Evolutionary conservation across 768 basidiomycete species (phyloP), one percentile per base, ranked within the genome.

Genomic region (Harrya chromipes): DNA sequence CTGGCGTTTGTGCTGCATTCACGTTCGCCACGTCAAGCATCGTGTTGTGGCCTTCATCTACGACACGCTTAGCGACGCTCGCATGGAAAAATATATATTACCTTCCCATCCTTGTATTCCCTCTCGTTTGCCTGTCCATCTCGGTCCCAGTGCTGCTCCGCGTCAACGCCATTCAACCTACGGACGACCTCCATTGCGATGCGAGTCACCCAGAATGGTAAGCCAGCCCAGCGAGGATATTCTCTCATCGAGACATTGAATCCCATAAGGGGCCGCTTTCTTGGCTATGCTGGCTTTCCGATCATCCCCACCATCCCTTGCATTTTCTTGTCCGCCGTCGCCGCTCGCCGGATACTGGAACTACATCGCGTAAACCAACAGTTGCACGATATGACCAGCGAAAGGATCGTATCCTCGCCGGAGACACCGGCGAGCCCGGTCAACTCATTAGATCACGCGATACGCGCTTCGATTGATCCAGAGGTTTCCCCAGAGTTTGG

Each of bases 251-350:
- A 43, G 36, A 26, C n/a, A 46, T 47, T 23, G 37, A 40, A 41
- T 47, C 40, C 2, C 46, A 14, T 31, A 12, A 86, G 85, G 85
- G 73, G 79, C 26, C 80, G 84, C 39, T 74, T 85, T 47, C 55
- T 83, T n/a, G 78, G 80, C 34, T 85, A 84, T 56, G 77, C 83
- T 12, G 85, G 83, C 7, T 59, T 74, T 7, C 75, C 83, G 0
- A 70, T 83, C 49, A 46, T 80, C 37, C 62, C 80, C 10, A 67
- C 74, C 4, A 61, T 83, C 14, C 84, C 84, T 3, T 77, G 76
- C 40, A 63, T 82, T 35, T 66, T 74, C 52, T 62, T 83, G 12
- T 80, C 82, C 4, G 54, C 46, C 49, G 24, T 31, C 16, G 52
- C 67, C 4, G 56, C 56, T 6, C 40, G 38, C 39, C 44, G 50